A percentile compares a stretch with the other conserved stretches of the same genome.
Conservation (phyloP, 2,329 filamentous ascomycete genomes). For the Scortechinia acanthostroma region DNA sequence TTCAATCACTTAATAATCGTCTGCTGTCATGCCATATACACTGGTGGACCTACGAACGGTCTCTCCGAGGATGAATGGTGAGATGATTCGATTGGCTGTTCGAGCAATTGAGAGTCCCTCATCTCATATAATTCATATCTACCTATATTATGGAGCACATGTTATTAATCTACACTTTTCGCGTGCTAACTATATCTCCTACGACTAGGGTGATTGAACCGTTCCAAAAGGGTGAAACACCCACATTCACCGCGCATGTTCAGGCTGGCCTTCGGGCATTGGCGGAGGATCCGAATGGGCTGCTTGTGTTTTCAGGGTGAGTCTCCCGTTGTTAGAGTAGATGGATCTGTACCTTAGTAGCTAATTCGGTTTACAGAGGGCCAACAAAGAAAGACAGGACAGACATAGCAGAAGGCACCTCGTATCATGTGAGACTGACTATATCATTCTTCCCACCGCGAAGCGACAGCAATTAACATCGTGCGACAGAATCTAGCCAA, state of each 20-base stretch:
- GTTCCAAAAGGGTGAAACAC: conserved; percentile 1
- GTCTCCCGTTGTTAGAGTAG: neutral
- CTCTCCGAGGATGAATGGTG: conserved; percentile 1
- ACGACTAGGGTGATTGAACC: neutral
- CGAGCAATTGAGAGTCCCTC: no score
- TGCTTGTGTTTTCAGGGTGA: neutral
- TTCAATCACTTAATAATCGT: neutral
- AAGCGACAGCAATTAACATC: no score
- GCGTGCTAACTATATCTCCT: no score
- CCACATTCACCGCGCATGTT: conserved; percentile 1
- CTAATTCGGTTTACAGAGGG: neutral
- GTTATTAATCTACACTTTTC: no score
- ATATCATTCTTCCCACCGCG: neutral
- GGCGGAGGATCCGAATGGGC: neutral
- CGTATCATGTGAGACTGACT: neutral
- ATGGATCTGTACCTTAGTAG: neutral
- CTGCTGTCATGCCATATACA: neutral
- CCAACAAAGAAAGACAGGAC: neutral
- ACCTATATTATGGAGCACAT: no score
- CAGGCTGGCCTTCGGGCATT: neutral
- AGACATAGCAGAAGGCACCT: neutral
- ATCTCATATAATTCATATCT: no score
- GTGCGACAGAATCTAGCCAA: neutral
- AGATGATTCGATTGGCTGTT: no score
- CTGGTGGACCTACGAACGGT: neutral